phyloP scores from a whole-genome alignment of 2,329 filamentous ascomycete species.

The Chaetothyriales sp. region DNA sequence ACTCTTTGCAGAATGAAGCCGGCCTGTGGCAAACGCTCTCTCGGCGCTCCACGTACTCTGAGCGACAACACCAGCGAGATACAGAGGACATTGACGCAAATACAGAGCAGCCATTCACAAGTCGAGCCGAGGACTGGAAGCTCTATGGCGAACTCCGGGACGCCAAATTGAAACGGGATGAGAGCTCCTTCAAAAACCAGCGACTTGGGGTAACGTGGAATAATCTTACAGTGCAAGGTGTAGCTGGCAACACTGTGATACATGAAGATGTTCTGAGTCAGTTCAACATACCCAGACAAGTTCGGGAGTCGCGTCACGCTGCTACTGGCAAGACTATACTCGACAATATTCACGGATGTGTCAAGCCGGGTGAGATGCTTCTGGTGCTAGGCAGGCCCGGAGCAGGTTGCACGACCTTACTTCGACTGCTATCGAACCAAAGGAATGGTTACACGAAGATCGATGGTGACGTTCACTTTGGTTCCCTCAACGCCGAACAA shows the following conservation, averaged over 20 bases:
- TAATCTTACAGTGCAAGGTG: constrained; percentile 48
- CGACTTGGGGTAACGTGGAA: constrained; percentile 53
- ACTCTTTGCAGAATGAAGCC: background rate
- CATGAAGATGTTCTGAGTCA: constrained; percentile 52
- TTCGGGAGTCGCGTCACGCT: constrained; percentile 36
- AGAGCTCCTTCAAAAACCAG: constrained; percentile 35
- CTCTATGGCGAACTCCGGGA: constrained; percentile 25
- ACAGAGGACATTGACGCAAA: background rate
- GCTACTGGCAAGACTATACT: constrained; percentile 39
- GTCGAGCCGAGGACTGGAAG: background rate
- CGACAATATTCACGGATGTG: constrained; percentile 51
- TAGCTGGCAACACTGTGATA: constrained; percentile 47
- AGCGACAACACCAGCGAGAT: background rate
- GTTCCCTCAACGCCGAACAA: constrained; percentile 42
- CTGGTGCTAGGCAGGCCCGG: constrained; percentile 56
- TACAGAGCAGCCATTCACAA: background rate
- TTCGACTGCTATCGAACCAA: constrained; percentile 56
- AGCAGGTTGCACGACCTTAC: constrained; percentile 55
- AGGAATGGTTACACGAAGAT: constrained; percentile 46
- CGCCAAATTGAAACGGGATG: constrained; percentile 35
- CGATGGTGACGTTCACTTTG: constrained; percentile 41
- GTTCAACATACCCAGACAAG: constrained; percentile 41
- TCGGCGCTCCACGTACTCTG: constrained; percentile 1
- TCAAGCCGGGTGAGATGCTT: constrained; percentile 61
- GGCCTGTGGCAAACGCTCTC: constrained; percentile 2